phyloP scores from a whole-genome alignment of 1,139 yeast species.

The Candida dubliniensis region DNA sequence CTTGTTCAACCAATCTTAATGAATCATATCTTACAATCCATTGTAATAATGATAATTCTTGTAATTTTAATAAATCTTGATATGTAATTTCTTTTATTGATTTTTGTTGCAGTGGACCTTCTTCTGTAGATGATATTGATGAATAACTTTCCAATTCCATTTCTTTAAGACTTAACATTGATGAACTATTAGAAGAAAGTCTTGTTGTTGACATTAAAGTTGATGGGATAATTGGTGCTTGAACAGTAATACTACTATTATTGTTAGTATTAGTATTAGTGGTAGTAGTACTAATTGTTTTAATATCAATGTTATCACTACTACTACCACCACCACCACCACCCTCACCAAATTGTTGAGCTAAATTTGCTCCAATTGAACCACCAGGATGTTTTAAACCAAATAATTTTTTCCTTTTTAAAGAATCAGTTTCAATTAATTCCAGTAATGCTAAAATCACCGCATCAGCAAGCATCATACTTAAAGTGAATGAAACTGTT shows the following conservation, averaged over 20 bases:
- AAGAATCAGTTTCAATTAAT: constrained; percentile 56
- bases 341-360: constrained; percentile 13
- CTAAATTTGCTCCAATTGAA: constrained; percentile 66
- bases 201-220: constrained; percentile 1
- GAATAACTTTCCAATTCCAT: background rate
- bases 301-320: constrained; percentile 1
- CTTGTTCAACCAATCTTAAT: constrained; percentile 3
- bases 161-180: constrained; percentile 5
- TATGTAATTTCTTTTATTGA: constrained; percentile 1
- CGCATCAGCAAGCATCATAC: constrained; percentile 78
- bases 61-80: constrained; percentile 1
- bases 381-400: constrained; percentile 88
- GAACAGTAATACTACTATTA: constrained; percentile 1
- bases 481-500: constrained; percentile 77
- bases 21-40: constrained; percentile 27
- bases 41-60: constrained; percentile 24
- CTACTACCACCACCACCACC: no score
- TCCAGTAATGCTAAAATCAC: constrained; percentile 73
- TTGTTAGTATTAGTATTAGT: constrained; percentile 5
- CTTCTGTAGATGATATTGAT: constrained; percentile 1
- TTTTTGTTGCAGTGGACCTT: background rate
- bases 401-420: constrained; percentile 55
- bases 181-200: background rate
- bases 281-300: constrained; percentile 2
- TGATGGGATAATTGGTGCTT: background rate